A percentile compares a stretch with the other conserved stretches of the same genome.
These are phyloP conservation scores for Paecilomyces formosus DNA, from an alignment of 2,329 filamentous ascomycete species.

Conservation along the genomic window DNA sequence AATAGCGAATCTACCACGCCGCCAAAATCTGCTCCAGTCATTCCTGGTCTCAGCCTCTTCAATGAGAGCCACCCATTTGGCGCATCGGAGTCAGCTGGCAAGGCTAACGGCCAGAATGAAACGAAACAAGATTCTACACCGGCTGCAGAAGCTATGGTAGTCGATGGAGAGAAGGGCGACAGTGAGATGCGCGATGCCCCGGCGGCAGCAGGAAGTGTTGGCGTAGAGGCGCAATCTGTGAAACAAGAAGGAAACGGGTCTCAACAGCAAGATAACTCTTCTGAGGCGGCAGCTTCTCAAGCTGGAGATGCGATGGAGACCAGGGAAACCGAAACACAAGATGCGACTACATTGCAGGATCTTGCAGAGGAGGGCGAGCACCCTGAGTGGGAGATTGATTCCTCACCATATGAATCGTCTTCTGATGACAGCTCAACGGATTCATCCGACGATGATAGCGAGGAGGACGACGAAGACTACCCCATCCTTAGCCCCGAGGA, in stretches of 20 bases:
- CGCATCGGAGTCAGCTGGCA: conserved; percentile 2
- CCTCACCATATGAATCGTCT: conserved; percentile 65
- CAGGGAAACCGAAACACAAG: neutral
- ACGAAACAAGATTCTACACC: neutral
- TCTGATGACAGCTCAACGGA: conserved; percentile 54
- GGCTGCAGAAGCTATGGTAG: neutral
- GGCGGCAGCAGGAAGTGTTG: neutral
- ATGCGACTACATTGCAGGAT: conserved; percentile 3
- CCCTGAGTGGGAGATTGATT: conserved; percentile 80
- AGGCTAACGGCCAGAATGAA: neutral
- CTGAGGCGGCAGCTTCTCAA: neutral
- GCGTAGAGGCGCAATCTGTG: neutral
- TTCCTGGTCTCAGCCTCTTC: conserved; percentile 31
- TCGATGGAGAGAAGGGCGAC: neutral
- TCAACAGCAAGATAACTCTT: neutral
- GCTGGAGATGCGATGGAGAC: conserved; percentile 2
- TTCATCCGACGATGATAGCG: conserved; percentile 48
- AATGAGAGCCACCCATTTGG: conserved; percentile 12
- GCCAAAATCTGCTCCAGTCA: conserved; percentile 15
- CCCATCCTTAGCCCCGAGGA: conserved; percentile 73
- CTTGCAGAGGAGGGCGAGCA: conserved; percentile 38
- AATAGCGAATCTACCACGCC: conserved; percentile 8
- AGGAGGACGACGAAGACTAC: conserved; percentile 52
- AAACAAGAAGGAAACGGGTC: neutral
- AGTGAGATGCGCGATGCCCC: neutral